Conservation (phyloP, 768 basidiomycete species). For the Brasilioporus rufonigricans region DNA sequence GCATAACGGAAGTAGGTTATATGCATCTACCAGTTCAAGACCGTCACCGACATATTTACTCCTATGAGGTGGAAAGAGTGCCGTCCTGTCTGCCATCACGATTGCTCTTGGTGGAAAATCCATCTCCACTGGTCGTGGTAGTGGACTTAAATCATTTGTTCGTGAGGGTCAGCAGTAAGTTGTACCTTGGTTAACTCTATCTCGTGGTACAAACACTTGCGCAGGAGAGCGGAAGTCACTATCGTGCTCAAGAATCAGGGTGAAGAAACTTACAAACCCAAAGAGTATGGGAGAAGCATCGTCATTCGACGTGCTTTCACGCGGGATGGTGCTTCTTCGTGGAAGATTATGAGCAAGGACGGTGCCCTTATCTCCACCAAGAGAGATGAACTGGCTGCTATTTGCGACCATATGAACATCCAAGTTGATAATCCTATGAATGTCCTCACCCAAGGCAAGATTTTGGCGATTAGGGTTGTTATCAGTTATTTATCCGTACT, state of each 20-base stretch:
- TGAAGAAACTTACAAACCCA: conserved; percentile 80
- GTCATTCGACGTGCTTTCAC: conserved; percentile 79
- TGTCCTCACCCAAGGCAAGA: conserved; percentile 78
- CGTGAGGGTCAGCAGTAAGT: conserved; percentile 76
- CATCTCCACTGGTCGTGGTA: conserved; percentile 84
- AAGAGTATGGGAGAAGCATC: conserved; percentile 86
- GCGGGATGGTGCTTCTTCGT: conserved; percentile 69
- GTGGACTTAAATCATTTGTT: conserved; percentile 80
- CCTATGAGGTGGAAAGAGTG: conserved; percentile 85
- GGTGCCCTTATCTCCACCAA: conserved; percentile 69
- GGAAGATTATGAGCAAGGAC: conserved; percentile 78
- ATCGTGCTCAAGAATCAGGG: conserved; percentile 88
- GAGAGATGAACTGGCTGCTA: conserved; percentile 80
- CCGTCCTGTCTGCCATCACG: conserved; percentile 88
- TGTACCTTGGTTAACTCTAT: background rate
- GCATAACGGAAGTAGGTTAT: conserved; percentile 84
- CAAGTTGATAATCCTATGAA: conserved; percentile 97
- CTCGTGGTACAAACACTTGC: conserved; percentile 38
- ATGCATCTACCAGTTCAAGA: background rate
- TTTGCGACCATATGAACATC: conserved; percentile 95
- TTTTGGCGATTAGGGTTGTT: background rate
- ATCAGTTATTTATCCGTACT: background rate
- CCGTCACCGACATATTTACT: background rate
- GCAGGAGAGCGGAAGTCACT: conserved; percentile 59
- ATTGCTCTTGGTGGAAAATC: conserved; percentile 94